Conservation (phyloP, 352 stramenopile genomes). For the Elongisporangium anandrum region DNA sequence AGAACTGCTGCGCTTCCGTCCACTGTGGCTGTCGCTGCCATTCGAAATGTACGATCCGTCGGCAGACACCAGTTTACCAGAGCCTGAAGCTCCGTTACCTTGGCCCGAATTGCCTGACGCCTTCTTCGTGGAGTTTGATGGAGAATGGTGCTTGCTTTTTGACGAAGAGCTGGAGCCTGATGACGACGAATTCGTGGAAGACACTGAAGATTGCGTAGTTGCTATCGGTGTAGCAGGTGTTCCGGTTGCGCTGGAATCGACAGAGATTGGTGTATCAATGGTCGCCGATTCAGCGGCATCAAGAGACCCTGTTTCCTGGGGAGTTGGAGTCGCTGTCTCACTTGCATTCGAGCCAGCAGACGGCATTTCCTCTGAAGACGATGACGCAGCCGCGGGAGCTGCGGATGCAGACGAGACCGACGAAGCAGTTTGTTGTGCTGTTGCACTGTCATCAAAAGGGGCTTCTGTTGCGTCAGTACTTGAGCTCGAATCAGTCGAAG, state of each 20-base stretch:
- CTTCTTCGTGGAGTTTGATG: constrained; percentile 1
- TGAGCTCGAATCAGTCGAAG: constrained; percentile 6
- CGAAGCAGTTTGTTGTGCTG: constrained; percentile 1
- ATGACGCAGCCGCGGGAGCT: constrained; percentile 5
- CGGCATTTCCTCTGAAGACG: background rate
- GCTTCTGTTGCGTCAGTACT: constrained; percentile 1
- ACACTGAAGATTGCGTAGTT: constrained; percentile 4
- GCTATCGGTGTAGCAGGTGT: constrained; percentile 1
- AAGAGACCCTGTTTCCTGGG: constrained; percentile 1
- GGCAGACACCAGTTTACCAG: background rate
- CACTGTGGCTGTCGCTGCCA: constrained; percentile 10
- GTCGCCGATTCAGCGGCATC: constrained; percentile 1
- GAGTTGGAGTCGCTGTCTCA: background rate
- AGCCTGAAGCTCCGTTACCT: background rate
- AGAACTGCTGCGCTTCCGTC: constrained; percentile 5
- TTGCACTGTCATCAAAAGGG: background rate
- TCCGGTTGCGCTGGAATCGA: background rate
- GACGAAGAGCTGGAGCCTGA: background rate
- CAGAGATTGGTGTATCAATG: background rate
- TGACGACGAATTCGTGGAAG: background rate
- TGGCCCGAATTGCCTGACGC: constrained; percentile 5
- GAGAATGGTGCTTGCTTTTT: background rate
- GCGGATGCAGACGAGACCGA: background rate
- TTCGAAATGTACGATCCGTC: constrained; percentile 2
- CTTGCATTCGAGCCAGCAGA: background rate